Base-by-base conservation (phyloP, 192 early-diverging fungal genomes). In the Geranomyces michiganensis region DNA sequence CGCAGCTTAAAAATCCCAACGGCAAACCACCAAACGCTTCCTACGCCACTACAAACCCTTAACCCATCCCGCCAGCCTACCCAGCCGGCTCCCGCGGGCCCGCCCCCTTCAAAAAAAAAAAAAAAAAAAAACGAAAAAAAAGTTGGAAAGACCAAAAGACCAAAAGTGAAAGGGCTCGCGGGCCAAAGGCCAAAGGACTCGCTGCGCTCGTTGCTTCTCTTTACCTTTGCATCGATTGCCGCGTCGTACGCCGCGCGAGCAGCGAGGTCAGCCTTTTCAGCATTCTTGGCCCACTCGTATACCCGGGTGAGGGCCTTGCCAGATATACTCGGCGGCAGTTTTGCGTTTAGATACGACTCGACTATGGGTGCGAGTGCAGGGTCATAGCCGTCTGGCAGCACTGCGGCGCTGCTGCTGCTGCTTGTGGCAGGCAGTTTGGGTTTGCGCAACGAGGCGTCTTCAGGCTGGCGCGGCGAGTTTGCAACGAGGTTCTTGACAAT, bases 211-310 rank as follows among this genome's bases (percentile, higher is more conserved):
- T n/a, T n/a, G n/a, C n/a, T n/a, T 21, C 15, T 17, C 8, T 7
- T 17, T 22, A 67, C 65, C 68, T 71, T 72, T 64, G 70, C 46
- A 64, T 72, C 70, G 46, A 72, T 64, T 9, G 70, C 70, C 5
- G 17, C 61, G 30, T 55, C 70, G 44, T 72, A 72, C 0, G 70
- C 70, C 19, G 30, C 21, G 17, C 70, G 59, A 33, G 70, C 70
- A 14, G 46, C 60, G 4, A 53, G 29, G 36, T 72, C 70, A 9
- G 70, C 70, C 46, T 36, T 21, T 21, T 72, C 61, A 1, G 70
- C 70, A 29, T 72, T 62, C 22, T 53, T 12, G 26, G 70, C 70
- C 70, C 43, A 72, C 27, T 72, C 70, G 47, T 72, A 72, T n/a
- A 72, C 61, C 14, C 61, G 60, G 10, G 51, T 29, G 12, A 59